phyloP scores from a whole-genome alignment of 2,329 filamentous ascomycete genomes.

The Pyrenophora tritici-repentis region DNA sequence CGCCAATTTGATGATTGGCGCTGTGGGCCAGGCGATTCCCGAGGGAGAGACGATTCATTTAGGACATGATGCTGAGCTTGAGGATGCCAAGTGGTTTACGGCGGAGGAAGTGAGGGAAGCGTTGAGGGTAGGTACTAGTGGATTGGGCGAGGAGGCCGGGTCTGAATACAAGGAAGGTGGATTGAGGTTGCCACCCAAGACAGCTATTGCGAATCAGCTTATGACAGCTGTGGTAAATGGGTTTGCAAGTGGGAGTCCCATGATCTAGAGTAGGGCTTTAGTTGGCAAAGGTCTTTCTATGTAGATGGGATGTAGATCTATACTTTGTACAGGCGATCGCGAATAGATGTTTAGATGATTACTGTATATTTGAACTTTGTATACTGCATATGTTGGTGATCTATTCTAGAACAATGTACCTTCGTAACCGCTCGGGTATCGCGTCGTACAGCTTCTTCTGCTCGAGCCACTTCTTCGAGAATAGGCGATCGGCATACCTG shows the following conservation, averaged over 20 bases:
- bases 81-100: conserved; percentile 85
- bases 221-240: conserved; percentile 79
- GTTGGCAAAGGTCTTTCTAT: neutral
- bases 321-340: neutral
- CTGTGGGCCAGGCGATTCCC: conserved; percentile 82
- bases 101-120: conserved; percentile 81
- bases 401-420: conserved; percentile 90
- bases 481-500: conserved; percentile 89
- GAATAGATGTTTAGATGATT: conserved; percentile 8
- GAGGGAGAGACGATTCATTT: conserved; percentile 80
- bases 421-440: conserved; percentile 82
- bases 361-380: conserved; percentile 6
- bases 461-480: conserved; percentile 87
- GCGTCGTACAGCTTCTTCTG: conserved; percentile 81
- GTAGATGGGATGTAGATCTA: conserved; percentile 1
- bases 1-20: conserved; percentile 62
- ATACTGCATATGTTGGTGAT: neutral
- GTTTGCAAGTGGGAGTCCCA: conserved; percentile 62
- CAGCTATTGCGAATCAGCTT: conserved; percentile 91
- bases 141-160: conserved; percentile 67
- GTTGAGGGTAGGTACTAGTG: conserved; percentile 68
- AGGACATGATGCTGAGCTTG: conserved; percentile 87
- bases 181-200: conserved; percentile 79
- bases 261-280: conserved; percentile 43
- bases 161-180: conserved; percentile 75